These are phyloP conservation scores for Pythium utonaiense DNA, from an alignment of 352 stramenopile genomes.

Conservation along the genomic window DNA sequence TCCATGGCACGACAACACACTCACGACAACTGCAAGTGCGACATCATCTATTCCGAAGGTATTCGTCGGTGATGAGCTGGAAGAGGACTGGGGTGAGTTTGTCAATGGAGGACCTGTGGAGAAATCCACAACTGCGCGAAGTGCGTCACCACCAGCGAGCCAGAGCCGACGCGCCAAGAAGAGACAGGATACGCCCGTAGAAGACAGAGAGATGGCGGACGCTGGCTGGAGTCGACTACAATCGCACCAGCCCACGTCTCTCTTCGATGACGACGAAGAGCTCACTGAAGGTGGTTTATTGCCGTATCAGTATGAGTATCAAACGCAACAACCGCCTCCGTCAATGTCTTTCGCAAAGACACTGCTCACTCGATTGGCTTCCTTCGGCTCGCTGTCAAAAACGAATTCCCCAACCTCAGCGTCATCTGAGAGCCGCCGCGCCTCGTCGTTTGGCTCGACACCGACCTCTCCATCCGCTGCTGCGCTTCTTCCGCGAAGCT, in stretches of 20 bases:
- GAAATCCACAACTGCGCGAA: background rate
- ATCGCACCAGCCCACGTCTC: constrained; percentile 9
- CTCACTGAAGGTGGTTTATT: constrained; percentile 15
- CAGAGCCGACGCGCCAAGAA: background rate
- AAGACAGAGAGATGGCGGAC: constrained; percentile 4
- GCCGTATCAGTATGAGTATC: constrained; percentile 9
- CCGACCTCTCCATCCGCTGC: constrained; percentile 5
- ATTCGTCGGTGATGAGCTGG: constrained; percentile 26
- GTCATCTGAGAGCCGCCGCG: constrained; percentile 4
- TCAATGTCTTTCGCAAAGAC: constrained; percentile 17
- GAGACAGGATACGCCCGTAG: constrained; percentile 1
- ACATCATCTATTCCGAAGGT: constrained; percentile 33
- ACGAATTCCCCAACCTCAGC: constrained; percentile 12
- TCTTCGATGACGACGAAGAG: constrained; percentile 24
- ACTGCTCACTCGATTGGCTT: constrained; percentile 17
- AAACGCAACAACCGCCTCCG: background rate
- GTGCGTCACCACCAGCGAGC: constrained; percentile 9
- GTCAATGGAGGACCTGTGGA: constrained; percentile 27
- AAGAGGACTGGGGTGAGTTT: constrained; percentile 66
- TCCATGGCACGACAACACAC: constrained; percentile 46
- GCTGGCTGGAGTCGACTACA: constrained; percentile 17
- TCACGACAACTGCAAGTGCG: constrained; percentile 16
- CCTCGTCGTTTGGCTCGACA: constrained; percentile 17
- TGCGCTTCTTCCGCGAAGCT: constrained; percentile 29
- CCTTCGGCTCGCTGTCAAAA: constrained; percentile 14